A percentile compares a stretch with the other conserved stretches of the same genome.
These are phyloP conservation scores for Didymella arachidicola DNA, from an alignment of 2,329 filamentous ascomycete genomes.

Conservation along the genomic window DNA sequence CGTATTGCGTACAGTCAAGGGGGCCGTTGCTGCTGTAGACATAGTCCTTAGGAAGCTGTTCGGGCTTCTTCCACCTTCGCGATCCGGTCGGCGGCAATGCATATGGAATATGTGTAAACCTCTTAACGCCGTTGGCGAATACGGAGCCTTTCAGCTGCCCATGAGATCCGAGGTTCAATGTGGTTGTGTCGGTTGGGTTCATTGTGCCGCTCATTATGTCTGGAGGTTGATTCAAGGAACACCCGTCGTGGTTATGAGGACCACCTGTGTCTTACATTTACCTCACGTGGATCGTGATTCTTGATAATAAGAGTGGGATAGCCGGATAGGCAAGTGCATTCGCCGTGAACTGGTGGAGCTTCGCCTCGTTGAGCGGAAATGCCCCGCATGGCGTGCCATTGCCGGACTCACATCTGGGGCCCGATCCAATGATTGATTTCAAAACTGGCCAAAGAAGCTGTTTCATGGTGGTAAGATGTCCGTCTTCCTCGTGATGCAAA, in stretches of 20 bases:
- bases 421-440: not conserved
- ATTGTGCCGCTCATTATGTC: not conserved
- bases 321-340: constrained; percentile 2
- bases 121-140: constrained; percentile 11
- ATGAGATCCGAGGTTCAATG: constrained; percentile 13
- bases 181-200: constrained; percentile 8
- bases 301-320: not conserved
- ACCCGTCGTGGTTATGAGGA: not conserved
- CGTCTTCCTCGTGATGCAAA: not conserved
- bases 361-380: constrained; percentile 6
- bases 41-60: constrained; percentile 9
- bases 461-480: too few species aligned
- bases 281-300: not conserved
- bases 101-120: constrained; percentile 16
- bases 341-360: constrained; percentile 4
- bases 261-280: not conserved
- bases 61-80: constrained; percentile 13
- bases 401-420: constrained; percentile 6
- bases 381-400: constrained; percentile 1
- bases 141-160: constrained; percentile 8
- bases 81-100: constrained; percentile 7
- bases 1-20: constrained; percentile 13
- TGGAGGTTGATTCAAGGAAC: not conserved
- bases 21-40: constrained; percentile 10
- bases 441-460: too few species aligned